phyloP scores from a whole-genome alignment of 1,284 basidiomycete species.

The Papiliotrema terrestris region DNA sequence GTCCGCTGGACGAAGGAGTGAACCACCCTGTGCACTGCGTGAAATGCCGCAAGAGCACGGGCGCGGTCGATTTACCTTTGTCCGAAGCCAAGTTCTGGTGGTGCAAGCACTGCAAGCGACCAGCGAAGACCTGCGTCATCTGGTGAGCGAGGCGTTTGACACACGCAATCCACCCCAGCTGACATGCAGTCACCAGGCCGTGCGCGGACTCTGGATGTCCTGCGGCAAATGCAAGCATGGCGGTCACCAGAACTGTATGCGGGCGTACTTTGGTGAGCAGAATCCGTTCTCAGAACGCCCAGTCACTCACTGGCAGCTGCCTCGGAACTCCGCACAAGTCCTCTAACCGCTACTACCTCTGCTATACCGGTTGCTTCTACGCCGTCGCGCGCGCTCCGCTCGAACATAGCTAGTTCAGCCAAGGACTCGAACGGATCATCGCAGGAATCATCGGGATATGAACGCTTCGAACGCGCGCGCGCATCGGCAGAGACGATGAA shows the following conservation, averaged over 20 bases:
- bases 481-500: slow-evolving; percentile 6
- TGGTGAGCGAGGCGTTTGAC: slow-evolving; percentile 35
- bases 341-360: background rate
- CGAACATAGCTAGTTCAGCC: background rate
- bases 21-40: slow-evolving; percentile 36
- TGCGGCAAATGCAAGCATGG: slow-evolving; percentile 41
- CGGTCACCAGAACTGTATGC: slow-evolving; percentile 40
- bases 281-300: background rate
- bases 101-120: slow-evolving; percentile 33
- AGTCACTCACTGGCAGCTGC: slow-evolving; percentile 4
- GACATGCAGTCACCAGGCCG: slow-evolving; percentile 24
- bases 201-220: slow-evolving; percentile 39
- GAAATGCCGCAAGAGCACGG: slow-evolving; percentile 37
- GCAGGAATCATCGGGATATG: slow-evolving; percentile 6
- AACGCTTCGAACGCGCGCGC: background rate
- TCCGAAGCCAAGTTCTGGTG: slow-evolving; percentile 40
- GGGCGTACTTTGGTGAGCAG: slow-evolving; percentile 37
- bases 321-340: background rate
- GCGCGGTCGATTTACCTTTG: slow-evolving; percentile 38
- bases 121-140: slow-evolving; percentile 32
- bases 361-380: background rate
- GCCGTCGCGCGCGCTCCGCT: background rate
- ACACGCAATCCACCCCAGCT: background rate
- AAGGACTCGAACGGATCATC: background rate
- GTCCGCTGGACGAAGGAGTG: slow-evolving; percentile 31